Evolutionary conservation across 495 filamentous ascomycete genomes (phyloP).

Genomic region (Talaromyces borbonicus): DNA sequence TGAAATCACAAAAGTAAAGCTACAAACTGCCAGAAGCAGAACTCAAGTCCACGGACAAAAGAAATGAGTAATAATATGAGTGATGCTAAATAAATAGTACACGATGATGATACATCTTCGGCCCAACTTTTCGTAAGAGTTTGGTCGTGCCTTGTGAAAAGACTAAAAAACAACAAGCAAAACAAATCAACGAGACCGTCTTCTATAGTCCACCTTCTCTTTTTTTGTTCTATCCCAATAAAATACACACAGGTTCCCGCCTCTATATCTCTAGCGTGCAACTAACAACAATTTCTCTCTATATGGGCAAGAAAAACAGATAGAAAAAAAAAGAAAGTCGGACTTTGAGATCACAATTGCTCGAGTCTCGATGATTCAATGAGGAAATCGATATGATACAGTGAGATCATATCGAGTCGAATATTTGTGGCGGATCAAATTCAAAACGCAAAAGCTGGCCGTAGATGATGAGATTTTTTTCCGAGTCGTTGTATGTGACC

Average conservation of each 20-base stretch:
- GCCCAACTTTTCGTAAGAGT: slow-evolving; percentile 5
- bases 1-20: too few relatives aligned
- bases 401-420: neutral
- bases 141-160: slow-evolving; percentile 1
- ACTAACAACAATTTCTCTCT: slow-evolving; percentile 1
- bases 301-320: neutral
- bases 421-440: too few relatives aligned
- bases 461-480: too few relatives aligned
- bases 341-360: neutral
- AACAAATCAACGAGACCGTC: slow-evolving; percentile 1
- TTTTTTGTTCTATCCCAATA: neutral
- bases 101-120: slow-evolving; percentile 6
- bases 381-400: neutral
- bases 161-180: neutral
- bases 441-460: neutral
- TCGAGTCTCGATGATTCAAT: neutral
- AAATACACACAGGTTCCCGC: neutral
- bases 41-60: neutral
- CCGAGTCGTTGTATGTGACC: too few relatives aligned
- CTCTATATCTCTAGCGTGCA: slow-evolving; percentile 5
- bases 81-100: slow-evolving; percentile 10
- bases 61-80: slow-evolving; percentile 5
- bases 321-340: neutral
- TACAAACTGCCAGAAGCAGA: too few relatives aligned
- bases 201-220: neutral